Conservation (phyloP, 2,329 filamentous ascomycete genomes). For the Nectriaceae sp. region DNA sequence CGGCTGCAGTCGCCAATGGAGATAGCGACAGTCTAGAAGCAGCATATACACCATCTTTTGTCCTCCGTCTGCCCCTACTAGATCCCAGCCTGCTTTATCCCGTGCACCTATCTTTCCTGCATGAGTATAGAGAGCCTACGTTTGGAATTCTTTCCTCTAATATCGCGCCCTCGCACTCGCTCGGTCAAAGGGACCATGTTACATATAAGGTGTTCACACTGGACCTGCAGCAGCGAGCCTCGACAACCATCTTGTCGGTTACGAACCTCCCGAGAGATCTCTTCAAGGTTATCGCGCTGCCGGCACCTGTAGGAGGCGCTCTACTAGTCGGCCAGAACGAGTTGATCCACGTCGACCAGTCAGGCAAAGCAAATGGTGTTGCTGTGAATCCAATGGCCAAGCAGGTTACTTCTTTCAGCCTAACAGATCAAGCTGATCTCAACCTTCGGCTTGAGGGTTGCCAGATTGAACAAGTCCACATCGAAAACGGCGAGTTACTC, state of each 20-base stretch:
- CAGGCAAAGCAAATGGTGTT: constrained; percentile 88
- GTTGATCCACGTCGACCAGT: constrained; percentile 92
- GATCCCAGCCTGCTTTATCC: constrained; percentile 87
- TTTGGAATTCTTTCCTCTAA: constrained; percentile 91
- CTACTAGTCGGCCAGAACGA: constrained; percentile 87
- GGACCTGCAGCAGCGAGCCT: constrained; percentile 89
- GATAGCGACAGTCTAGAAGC: constrained; percentile 49
- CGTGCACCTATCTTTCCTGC: constrained; percentile 86
- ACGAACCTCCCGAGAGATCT: constrained; percentile 84
- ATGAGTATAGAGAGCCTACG: constrained; percentile 97
- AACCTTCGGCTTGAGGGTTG: constrained; percentile 80
- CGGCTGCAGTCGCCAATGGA: constrained; percentile 36
- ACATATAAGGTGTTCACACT: constrained; percentile 94
- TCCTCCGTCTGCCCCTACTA: constrained; percentile 84
- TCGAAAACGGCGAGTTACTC: constrained; percentile 81
- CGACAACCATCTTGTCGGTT: constrained; percentile 89
- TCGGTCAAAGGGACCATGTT: constrained; percentile 83
- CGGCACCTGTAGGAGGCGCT: constrained; percentile 84
- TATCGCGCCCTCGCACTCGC: constrained; percentile 69
- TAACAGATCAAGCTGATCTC: constrained; percentile 83
- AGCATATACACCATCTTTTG: constrained; percentile 89
- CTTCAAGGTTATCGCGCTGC: constrained; percentile 78
- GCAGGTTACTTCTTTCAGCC: constrained; percentile 77
- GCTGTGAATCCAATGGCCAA: constrained; percentile 90
- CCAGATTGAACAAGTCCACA: constrained; percentile 72